These are phyloP conservation scores for Sequoia sempervirens DNA, from an alignment of 75 land plant genomes.

Conservation along the genomic window DNA sequence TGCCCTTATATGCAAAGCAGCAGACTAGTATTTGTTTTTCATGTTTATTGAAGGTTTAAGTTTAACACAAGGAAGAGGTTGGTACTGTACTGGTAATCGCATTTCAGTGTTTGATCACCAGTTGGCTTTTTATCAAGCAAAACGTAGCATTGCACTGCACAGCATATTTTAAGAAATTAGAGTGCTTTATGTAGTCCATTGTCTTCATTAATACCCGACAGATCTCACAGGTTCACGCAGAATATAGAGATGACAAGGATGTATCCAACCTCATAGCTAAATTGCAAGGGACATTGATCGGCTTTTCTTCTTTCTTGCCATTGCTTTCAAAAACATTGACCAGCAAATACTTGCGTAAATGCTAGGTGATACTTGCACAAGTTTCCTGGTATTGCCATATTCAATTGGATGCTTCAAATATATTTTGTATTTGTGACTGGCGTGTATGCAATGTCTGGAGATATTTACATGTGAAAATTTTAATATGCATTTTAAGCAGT, in stretches of 20 bases:
- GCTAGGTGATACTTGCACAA: not conserved
- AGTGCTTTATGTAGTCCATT: not conserved
- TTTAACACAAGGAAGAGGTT: not conserved
- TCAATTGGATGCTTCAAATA: not conserved
- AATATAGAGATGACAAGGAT: not conserved
- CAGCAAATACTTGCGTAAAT: not conserved
- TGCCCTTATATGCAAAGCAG: not conserved
- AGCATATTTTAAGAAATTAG: not conserved
- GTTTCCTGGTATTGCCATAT: not conserved
- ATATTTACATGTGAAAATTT: not conserved
- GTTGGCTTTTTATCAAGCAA: not conserved
- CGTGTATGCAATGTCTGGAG: not conserved
- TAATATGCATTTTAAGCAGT: not conserved
- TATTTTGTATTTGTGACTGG: not conserved
- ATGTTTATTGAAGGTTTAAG: not conserved
- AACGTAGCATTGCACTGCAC: not conserved
- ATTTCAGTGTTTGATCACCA: not conserved
- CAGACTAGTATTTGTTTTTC: not conserved
- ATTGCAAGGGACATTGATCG: not conserved
- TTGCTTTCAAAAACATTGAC: not conserved
- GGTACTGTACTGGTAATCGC: not conserved
- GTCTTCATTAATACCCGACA: not conserved
- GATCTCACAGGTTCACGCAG: not conserved
- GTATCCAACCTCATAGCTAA: not conserved
- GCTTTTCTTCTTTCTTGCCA: not conserved